Evolutionary conservation across 768 basidiomycete genomes (phyloP), one percentile per base, ranked within the genome.

Genomic region (Gloeopeniophorella convolvens): DNA sequence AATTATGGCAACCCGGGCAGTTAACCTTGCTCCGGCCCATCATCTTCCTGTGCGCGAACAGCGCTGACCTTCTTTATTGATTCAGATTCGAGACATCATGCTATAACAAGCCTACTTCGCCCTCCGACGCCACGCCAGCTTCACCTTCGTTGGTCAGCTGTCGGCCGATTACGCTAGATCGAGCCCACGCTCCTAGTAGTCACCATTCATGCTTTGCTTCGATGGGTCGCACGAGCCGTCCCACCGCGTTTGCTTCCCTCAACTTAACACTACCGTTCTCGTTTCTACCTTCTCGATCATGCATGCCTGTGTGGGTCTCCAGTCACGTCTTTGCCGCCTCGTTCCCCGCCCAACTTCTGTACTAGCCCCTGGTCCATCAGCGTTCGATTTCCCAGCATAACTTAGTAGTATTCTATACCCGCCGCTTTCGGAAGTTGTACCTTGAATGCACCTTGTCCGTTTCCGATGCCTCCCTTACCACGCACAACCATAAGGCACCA

Each of bases 21-120:
- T 41, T 36, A 27, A 35, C 58, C 27, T 32, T 12, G 36, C 3
- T 20, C 37, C 9, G 32, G 32, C 33, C 39, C 23, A 36, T 43
- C 48, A 55, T 35, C 34, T 46, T 30, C 16, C 24, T 18, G 21
- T 16, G 18, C 32, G 15, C 20, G 46, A 42, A 44, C 27, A 42
- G 32, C 37, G 42, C 56, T 57, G 31, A 57, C 41, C 42, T 24
- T 39, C 43, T 36, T 36, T 42, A 18, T 51, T 37, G n/a, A 32
- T 20, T 8, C 30, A 78, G 77, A 78, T 78, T 56, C 75, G 76
- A 45, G 67, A 71, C 48, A 72, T 77, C 45, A 72, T 77, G 75
- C 64, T 78, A 40, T 77, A 59, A 74, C 43, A 33, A 34, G 48
- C 28, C 47, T 28, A 12, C 21, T 21, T 36, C 21, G 15, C 30